These are phyloP conservation scores for Pseudocercospora cruenta DNA, from an alignment of 2,329 filamentous ascomycete species.

Conservation along the genomic window DNA sequence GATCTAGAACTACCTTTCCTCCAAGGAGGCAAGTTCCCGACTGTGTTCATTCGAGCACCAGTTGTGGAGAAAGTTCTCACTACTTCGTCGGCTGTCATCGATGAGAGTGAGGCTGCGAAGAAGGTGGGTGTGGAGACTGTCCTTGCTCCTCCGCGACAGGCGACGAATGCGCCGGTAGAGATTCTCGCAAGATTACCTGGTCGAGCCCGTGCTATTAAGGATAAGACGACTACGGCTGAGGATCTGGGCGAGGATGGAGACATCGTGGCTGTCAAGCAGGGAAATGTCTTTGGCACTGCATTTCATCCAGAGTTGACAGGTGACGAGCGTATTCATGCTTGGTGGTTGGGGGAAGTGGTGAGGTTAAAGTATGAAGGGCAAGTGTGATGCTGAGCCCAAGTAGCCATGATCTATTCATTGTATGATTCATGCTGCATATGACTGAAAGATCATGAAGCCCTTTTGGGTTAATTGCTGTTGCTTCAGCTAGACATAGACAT, in stretches of 20 bases:
- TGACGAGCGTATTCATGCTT: slow-evolving; percentile 84
- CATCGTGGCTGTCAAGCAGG: slow-evolving; percentile 86
- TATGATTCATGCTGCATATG: neutral
- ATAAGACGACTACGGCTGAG: slow-evolving; percentile 51
- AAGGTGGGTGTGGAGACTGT: slow-evolving; percentile 46
- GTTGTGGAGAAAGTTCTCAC: slow-evolving; percentile 82
- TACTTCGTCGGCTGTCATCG: neutral
- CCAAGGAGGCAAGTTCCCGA: slow-evolving; percentile 61
- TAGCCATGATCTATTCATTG: neutral
- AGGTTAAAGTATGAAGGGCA: slow-evolving; percentile 15
- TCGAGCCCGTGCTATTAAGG: slow-evolving; percentile 53
- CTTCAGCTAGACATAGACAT: neutral
- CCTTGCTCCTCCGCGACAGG: slow-evolving; percentile 59
- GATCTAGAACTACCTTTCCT: slow-evolving; percentile 72
- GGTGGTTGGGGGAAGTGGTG: slow-evolving; percentile 81
- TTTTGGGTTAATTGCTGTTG: neutral
- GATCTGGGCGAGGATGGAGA: slow-evolving; percentile 63
- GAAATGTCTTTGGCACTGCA: slow-evolving; percentile 90
- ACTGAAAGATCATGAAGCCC: neutral
- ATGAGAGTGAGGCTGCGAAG: slow-evolving; percentile 5
- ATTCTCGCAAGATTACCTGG: slow-evolving; percentile 62
- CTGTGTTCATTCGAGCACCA: slow-evolving; percentile 91
- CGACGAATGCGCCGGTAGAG: slow-evolving; percentile 57
- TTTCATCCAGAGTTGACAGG: slow-evolving; percentile 94
- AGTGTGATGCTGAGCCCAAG: neutral